phyloP scores from a whole-genome alignment of 169 alveolate genomes.

The Plasmodium sp. region DNA sequence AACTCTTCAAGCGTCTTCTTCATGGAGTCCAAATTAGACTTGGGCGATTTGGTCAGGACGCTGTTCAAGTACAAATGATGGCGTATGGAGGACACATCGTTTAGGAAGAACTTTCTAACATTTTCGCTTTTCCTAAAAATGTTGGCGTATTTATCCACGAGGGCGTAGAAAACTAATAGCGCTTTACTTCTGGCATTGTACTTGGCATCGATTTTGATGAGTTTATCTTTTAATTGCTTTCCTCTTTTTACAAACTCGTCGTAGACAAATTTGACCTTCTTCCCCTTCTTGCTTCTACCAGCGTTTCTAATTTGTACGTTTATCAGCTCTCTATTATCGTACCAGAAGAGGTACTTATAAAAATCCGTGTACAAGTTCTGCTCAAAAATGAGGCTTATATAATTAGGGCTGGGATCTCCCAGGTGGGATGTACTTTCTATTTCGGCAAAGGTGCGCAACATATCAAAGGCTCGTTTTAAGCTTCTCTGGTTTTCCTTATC shows the following conservation, averaged over 20 bases:
- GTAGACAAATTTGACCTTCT: constrained; percentile 7
- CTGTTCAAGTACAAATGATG: constrained; percentile 44
- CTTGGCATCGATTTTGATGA: constrained; percentile 6
- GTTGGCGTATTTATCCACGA: constrained; percentile 27
- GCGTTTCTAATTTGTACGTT: neutral
- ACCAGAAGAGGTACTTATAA: constrained; percentile 55
- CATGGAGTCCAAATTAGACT: constrained; percentile 28
- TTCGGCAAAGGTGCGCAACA: constrained; percentile 45
- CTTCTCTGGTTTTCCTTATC: constrained; percentile 35
- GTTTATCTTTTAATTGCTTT: constrained; percentile 2
- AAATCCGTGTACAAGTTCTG: constrained; percentile 25
- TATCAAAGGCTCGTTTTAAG: constrained; percentile 59
- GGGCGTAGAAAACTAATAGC: constrained; percentile 16
- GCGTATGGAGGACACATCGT: constrained; percentile 17
- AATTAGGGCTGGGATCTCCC: neutral
- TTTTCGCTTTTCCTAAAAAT: constrained; percentile 25
- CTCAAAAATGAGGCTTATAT: constrained; percentile 46
- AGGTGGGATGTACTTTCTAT: constrained; percentile 17
- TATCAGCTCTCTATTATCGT: constrained; percentile 43
- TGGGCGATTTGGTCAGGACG: neutral
- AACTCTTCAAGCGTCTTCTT: constrained; percentile 17
- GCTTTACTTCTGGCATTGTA: constrained; percentile 36
- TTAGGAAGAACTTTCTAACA: neutral
- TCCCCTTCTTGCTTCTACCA: neutral
- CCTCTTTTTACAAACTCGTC: constrained; percentile 21